Conservation (phyloP, 176 grass and related monocot genomes). For the Thinopyrum elongatum region DNA sequence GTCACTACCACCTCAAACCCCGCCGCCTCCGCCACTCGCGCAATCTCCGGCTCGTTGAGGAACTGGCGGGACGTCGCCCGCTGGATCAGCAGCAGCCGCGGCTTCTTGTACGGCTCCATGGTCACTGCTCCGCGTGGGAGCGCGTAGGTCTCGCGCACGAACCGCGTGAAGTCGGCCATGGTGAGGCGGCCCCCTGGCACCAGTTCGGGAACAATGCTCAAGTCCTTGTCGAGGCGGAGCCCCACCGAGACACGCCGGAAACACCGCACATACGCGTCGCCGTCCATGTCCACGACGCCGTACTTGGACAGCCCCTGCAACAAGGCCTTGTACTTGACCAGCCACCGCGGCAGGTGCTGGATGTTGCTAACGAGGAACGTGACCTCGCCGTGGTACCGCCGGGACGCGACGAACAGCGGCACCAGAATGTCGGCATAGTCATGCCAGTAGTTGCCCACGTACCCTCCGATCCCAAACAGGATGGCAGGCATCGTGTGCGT, state of each 20-base stretch:
- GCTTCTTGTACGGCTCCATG: not conserved
- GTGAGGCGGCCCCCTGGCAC: slow-evolving; percentile 23
- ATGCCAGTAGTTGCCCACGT: slow-evolving; percentile 51
- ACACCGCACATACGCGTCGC: slow-evolving; percentile 41
- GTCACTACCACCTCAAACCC: slow-evolving; percentile 45
- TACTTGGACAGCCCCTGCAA: slow-evolving; percentile 38
- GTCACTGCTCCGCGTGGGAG: slow-evolving; percentile 21
- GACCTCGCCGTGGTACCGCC: slow-evolving; percentile 47
- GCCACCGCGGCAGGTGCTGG: slow-evolving; percentile 34
- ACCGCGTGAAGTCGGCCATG: slow-evolving; percentile 48
- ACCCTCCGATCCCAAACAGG: slow-evolving; percentile 52
- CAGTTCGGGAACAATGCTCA: slow-evolving; percentile 43
- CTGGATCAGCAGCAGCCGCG: slow-evolving; percentile 38
- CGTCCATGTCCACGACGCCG: slow-evolving; percentile 43
- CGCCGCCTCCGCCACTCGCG: slow-evolving; percentile 4
- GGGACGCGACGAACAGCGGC: slow-evolving; percentile 46
- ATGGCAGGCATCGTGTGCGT: slow-evolving; percentile 36
- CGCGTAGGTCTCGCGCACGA: slow-evolving; percentile 30
- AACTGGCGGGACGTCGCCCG: not conserved
- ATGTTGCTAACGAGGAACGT: slow-evolving; percentile 41
- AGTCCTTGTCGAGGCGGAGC: slow-evolving; percentile 37
- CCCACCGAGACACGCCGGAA: slow-evolving; percentile 41
- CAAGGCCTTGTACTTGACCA: slow-evolving; percentile 33
- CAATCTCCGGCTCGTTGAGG: slow-evolving; percentile 17
- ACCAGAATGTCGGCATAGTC: slow-evolving; percentile 55